Conservation (phyloP, 2,329 filamentous ascomycete species). For the Fusarium continuum region DNA sequence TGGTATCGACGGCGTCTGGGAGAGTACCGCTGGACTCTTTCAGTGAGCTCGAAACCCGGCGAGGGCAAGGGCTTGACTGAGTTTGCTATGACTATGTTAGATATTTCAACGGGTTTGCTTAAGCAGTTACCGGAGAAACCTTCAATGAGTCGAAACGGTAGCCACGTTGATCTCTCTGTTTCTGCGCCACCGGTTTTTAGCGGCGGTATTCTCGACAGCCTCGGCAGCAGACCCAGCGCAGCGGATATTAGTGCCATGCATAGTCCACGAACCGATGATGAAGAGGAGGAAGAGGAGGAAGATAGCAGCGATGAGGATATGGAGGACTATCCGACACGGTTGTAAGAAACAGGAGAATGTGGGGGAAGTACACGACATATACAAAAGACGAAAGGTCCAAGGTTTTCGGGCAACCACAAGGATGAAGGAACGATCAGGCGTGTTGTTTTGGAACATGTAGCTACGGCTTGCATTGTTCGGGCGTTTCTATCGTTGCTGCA, state of each 20-base stretch:
- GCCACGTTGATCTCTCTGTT: conserved; percentile 57
- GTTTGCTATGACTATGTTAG: conserved; percentile 81
- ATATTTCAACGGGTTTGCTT: conserved; percentile 74
- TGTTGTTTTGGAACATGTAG: conserved; percentile 25
- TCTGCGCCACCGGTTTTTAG: conserved; percentile 47
- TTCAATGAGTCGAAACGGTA: conserved; percentile 65
- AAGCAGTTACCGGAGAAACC: conserved; percentile 78
- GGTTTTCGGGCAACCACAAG: background rate
- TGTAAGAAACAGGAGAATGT: conserved; percentile 11
- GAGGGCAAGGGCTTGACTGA: conserved; percentile 67
- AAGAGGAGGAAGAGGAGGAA: conserved; percentile 50
- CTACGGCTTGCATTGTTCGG: conserved; percentile 41
- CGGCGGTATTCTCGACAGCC: conserved; percentile 51
- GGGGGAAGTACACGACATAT: background rate
- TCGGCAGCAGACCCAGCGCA: conserved; percentile 55
- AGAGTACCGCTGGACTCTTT: conserved; percentile 94
- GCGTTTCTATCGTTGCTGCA: conserved; percentile 44
- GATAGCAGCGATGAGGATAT: conserved; percentile 66
- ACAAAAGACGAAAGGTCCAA: background rate
- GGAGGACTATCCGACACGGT: conserved; percentile 55
- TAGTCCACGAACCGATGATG: conserved; percentile 60
- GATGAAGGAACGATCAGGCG: background rate
- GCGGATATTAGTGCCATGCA: conserved; percentile 61
- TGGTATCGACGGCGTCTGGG: conserved; percentile 88
- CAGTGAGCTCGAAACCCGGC: conserved; percentile 80